These are phyloP conservation scores for Cladobotryum protrusum DNA, from an alignment of 2,329 filamentous ascomycete species.

Conservation along the genomic window DNA sequence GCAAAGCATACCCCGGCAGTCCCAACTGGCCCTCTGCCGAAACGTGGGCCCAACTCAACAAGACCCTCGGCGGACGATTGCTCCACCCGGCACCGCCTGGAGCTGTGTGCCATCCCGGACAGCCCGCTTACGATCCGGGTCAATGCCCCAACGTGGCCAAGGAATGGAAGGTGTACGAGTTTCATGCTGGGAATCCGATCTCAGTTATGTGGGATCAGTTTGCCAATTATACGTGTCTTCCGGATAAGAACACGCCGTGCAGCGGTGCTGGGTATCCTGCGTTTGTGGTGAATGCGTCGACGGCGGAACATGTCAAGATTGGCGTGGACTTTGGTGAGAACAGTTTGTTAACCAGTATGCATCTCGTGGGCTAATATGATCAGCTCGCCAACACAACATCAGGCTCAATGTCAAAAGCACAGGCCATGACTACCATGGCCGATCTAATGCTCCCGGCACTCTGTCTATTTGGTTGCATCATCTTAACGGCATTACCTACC, in stretches of 20 bases:
- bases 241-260: constrained; percentile 31
- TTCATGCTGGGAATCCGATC: constrained; percentile 24
- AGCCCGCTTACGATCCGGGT: constrained; percentile 19
- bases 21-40: constrained; percentile 40
- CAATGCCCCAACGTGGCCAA: constrained; percentile 23
- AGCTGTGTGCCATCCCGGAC: constrained; percentile 23
- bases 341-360: constrained; percentile 25
- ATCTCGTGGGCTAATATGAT: accelerated
- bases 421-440: constrained; percentile 39
- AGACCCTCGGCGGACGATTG: constrained; percentile 36
- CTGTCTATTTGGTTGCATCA: constrained; percentile 50
- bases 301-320: constrained; percentile 25
- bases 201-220: constrained; percentile 35
- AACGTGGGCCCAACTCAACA: constrained; percentile 42
- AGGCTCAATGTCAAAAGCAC: constrained; percentile 36
- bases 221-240: constrained; percentile 46
- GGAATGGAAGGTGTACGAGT: constrained; percentile 24
- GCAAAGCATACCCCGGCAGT: constrained; percentile 43
- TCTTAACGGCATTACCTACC: constrained; percentile 33
- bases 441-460: constrained; percentile 42
- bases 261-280: constrained; percentile 27
- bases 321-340: constrained; percentile 38
- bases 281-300: constrained; percentile 31
- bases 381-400: constrained; percentile 37
- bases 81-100: constrained; percentile 34